Evolutionary conservation across 345 rosid genomes (phyloP).

Genomic region (Hevea brasiliensis): DNA sequence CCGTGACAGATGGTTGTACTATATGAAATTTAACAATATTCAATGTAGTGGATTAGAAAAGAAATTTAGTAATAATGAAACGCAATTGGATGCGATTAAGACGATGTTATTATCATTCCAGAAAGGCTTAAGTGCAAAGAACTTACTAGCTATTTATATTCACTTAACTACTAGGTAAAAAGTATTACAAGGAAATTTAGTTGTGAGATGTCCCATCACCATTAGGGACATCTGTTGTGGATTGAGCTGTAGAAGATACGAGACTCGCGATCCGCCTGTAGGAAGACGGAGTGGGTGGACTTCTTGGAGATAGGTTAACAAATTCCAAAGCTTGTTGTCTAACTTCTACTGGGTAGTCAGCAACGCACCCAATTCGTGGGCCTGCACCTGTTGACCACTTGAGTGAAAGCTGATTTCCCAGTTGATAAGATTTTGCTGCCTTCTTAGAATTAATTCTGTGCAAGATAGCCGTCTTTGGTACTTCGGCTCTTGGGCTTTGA

Average conservation of each 20-base stretch:
- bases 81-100: background rate
- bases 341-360: conserved; percentile 77
- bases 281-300: conserved; percentile 29
- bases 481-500: conserved; percentile 66
- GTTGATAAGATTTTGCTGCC: conserved; percentile 54
- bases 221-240: background rate
- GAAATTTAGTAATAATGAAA: background rate
- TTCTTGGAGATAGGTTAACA: conserved; percentile 70
- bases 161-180: background rate
- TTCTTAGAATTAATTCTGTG: conserved; percentile 82
- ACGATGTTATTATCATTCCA: conserved; percentile 3
- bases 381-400: conserved; percentile 89
- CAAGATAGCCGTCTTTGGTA: conserved; percentile 54
- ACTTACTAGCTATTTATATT: background rate
- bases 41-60: background rate
- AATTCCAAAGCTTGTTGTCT: conserved; percentile 81
- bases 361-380: conserved; percentile 84
- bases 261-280: conserved; percentile 16
- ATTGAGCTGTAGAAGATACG: conserved; percentile 25
- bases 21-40: background rate
- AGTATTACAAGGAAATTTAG: conserved; percentile 10
- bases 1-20: background rate
- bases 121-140: conserved; percentile 1
- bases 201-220: conserved; percentile 3
- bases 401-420: conserved; percentile 72